These are phyloP conservation scores for Saccharomycopsis fibuligera DNA, from an alignment of 805 yeast species.

Conservation along the genomic window DNA sequence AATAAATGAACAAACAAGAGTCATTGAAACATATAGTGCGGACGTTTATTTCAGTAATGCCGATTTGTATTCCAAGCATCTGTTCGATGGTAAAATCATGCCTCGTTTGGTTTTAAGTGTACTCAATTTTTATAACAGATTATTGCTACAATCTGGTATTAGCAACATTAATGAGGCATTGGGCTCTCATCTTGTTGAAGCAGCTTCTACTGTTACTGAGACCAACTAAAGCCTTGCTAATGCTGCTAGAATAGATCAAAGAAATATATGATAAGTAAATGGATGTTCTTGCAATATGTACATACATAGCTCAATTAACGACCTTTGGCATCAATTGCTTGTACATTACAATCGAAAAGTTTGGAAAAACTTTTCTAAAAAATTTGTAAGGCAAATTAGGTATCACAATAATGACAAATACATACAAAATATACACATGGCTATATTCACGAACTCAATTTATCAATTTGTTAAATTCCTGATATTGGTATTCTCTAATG, in stretches of 20 bases:
- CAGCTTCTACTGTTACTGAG: no score
- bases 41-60: slow-evolving; percentile 17
- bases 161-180: background rate
- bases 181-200: slow-evolving; percentile 1
- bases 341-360: no score
- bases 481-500: slow-evolving; percentile 41
- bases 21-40: slow-evolving; percentile 16
- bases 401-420: no score
- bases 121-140: slow-evolving; percentile 9
- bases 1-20: slow-evolving; percentile 12
- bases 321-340: no score
- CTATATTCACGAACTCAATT: background rate
- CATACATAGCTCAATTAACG: no score
- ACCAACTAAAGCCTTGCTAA: no score
- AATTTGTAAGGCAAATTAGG: no score
- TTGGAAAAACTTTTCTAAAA: no score
- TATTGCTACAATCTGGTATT: slow-evolving; percentile 11
- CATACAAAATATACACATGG: background rate
- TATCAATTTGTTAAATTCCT: slow-evolving; percentile 8
- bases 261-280: no score
- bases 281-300: no score
- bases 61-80: slow-evolving; percentile 14
- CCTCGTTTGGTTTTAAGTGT: slow-evolving; percentile 14
- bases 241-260: no score
- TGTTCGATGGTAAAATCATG: slow-evolving; percentile 21